Evolutionary conservation across 257 asterid species (phyloP).

Genomic region (Nicotiana tomentosiformis): DNA sequence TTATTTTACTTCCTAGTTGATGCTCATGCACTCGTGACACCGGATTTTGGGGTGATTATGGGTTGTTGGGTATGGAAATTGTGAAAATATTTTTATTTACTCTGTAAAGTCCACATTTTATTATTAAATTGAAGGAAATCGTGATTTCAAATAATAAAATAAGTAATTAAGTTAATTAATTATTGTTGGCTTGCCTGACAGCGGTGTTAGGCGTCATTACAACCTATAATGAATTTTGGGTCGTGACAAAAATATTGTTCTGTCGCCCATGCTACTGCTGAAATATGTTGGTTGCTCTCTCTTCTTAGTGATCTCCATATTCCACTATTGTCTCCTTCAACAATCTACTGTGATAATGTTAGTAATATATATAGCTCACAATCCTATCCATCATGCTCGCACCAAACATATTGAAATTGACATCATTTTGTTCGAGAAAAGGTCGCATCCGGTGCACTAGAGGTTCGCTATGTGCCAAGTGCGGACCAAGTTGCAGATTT

Average conservation of each 20-base stretch:
- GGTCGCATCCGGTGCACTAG: neutral
- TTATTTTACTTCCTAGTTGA: no score
- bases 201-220: no score
- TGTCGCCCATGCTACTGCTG: neutral
- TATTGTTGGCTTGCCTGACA: no score
- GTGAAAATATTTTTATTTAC: no score
- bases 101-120: no score
- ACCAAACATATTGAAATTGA: neutral
- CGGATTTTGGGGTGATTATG: no score
- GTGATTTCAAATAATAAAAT: no score
- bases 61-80: no score
- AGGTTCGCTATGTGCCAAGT: neutral
- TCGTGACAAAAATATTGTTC: neutral
- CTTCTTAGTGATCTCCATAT: neutral
- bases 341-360: neutral
- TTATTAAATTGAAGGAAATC: no score
- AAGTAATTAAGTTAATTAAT: no score
- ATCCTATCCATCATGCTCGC: neutral
- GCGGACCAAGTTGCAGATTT: neutral
- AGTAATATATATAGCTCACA: neutral
- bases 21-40: no score
- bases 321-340: neutral
- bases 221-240: no score
- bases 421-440: neutral
- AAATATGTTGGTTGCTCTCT: neutral